Evolutionary conservation across 2,329 filamentous ascomycete genomes (phyloP).

Genomic region (Ophiostoma pallidulum): DNA sequence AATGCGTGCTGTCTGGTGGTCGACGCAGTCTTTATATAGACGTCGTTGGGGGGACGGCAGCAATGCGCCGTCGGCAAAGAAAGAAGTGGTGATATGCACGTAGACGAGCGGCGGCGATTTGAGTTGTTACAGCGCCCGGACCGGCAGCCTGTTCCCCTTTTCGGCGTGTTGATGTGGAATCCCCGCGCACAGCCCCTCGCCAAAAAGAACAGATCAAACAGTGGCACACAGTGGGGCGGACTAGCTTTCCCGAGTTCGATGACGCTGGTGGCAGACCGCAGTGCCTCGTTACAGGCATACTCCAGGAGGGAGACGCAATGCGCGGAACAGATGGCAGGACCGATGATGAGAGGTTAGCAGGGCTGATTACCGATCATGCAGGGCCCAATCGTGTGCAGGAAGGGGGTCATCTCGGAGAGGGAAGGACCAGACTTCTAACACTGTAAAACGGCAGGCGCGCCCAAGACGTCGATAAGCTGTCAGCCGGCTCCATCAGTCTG

Average conservation of each 20-base stretch:
- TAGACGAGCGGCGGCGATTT: not conserved
- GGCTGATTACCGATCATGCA: conserved; percentile 1
- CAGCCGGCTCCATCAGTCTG: no score
- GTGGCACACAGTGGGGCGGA: not conserved
- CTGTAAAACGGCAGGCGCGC: no score
- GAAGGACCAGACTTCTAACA: no score
- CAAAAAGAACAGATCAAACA: conserved; percentile 1
- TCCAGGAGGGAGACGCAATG: not conserved
- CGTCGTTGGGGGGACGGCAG: not conserved
- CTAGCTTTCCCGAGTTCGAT: not conserved
- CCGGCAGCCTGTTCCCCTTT: not conserved
- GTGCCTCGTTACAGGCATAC: not conserved
- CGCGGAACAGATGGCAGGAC: no score
- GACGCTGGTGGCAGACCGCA: not conserved
- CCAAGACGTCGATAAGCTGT: no score
- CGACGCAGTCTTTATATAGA: conserved; percentile 1
- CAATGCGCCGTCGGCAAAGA: not conserved
- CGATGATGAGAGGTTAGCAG: not conserved
- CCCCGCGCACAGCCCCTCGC: not conserved
- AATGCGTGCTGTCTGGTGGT: not conserved
- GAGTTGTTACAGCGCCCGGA: conserved; percentile 3
- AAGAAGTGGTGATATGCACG: conserved; percentile 1
- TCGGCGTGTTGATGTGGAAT: conserved; percentile 4
- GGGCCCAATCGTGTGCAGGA: no score
- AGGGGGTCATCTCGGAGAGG: no score